Conservation (phyloP, 1,284 basidiomycete genomes). For the Rhodotorula glutinis region DNA sequence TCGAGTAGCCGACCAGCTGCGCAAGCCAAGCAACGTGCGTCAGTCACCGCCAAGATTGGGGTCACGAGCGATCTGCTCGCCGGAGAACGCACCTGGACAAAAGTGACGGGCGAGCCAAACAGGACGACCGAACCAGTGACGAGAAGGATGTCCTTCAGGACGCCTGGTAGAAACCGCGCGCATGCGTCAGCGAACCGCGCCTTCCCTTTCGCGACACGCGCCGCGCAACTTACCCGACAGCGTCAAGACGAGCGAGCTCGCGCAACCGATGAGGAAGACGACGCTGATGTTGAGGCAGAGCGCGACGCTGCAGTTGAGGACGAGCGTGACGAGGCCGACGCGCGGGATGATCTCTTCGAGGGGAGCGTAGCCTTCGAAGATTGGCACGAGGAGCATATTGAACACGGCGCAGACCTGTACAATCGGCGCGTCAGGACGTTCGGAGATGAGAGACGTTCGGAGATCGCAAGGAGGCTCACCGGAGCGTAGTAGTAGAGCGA, state of each 20-base stretch:
- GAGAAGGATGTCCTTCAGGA: conserved; percentile 52
- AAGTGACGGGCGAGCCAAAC: conserved; percentile 50
- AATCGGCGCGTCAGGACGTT: not conserved
- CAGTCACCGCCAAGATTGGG: no score
- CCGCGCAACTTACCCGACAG: conserved; percentile 45
- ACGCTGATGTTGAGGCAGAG: conserved; percentile 53
- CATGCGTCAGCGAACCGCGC: not conserved
- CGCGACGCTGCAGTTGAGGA: conserved; percentile 52
- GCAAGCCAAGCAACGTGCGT: conserved; percentile 2
- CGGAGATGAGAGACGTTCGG: conserved; percentile 48
- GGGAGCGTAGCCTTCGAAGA: conserved; percentile 52
- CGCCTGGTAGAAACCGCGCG: conserved; percentile 40
- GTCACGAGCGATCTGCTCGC: no score
- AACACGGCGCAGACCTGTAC: conserved; percentile 49
- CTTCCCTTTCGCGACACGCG: not conserved
- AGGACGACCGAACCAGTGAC: conserved; percentile 51
- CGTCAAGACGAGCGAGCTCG: conserved; percentile 50
- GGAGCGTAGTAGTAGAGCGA: conserved; percentile 40
- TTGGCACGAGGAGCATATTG: conserved; percentile 50
- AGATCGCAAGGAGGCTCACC: conserved; percentile 51
- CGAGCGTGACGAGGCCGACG: conserved; percentile 50
- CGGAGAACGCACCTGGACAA: conserved; percentile 21
- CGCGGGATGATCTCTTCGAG: conserved; percentile 48
- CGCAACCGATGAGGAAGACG: conserved; percentile 51
- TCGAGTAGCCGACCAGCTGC: conserved; percentile 44